Conservation (phyloP, 176 grass and related monocot genomes). For the Stipa capillata region DNA sequence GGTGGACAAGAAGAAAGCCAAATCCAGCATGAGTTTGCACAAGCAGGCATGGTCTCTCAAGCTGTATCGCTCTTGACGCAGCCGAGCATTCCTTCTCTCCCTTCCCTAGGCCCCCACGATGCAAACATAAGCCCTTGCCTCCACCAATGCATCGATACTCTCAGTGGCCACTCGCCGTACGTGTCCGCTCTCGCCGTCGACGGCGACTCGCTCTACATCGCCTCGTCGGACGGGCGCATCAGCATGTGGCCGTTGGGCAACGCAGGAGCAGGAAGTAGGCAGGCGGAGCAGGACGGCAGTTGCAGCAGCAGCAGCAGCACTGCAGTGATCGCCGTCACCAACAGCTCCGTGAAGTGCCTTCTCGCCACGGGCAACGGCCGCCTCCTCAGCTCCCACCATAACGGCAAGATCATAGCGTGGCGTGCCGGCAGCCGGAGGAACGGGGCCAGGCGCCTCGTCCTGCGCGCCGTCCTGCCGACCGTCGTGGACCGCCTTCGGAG, state of each 20-base stretch:
- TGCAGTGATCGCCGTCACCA: not conserved
- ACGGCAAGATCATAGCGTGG: constrained; percentile 62
- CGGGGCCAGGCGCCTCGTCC: not conserved
- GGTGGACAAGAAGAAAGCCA: not conserved
- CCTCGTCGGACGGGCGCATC: constrained; percentile 49
- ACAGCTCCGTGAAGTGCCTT: constrained; percentile 44
- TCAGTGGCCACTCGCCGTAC: constrained; percentile 41
- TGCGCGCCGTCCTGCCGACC: constrained; percentile 38
- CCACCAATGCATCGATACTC: constrained; percentile 29
- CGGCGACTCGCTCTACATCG: constrained; percentile 29
- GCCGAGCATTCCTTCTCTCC: constrained; percentile 34
- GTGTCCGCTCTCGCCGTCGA: constrained; percentile 42
- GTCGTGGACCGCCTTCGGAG: constrained; percentile 29
- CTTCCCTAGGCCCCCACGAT: constrained; percentile 10
- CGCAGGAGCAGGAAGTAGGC: not conserved
- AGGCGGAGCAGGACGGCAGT: not conserved
- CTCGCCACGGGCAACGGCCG: constrained; percentile 5
- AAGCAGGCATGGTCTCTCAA: constrained; percentile 2
- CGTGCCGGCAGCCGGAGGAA: not conserved
- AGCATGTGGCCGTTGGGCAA: constrained; percentile 6
- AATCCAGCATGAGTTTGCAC: constrained; percentile 8
- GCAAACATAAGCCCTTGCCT: not conserved
- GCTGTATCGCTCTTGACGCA: constrained; percentile 34
- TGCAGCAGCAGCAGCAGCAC: not conserved
- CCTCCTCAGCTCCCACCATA: constrained; percentile 65